Evolutionary conservation across 2,329 filamentous ascomycete genomes (phyloP), one percentile per base, ranked within the genome.

Genomic region (Coleophoma eucalyptorum): DNA sequence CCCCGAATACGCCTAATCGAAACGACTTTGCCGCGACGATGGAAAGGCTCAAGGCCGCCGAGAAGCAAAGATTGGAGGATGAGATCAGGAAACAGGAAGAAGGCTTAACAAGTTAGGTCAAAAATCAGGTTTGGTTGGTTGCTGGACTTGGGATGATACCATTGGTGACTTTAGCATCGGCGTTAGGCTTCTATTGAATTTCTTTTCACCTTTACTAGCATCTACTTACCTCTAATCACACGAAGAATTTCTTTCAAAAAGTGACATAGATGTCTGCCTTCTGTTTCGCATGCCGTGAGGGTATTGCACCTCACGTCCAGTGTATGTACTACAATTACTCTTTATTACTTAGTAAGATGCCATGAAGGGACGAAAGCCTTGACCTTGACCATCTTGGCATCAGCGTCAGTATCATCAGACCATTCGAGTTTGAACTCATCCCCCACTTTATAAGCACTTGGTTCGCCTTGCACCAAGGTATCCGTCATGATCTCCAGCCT

Each of bases 401-500:
- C 62, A 3, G 50, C 56, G 8, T 61, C 68, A 16, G 63, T 65
- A 3, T 68, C 72, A n/a, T 5, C 8, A 10, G 19, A 31, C 61
- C 73, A 75, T 16, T 75, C 72, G 56, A 80, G 64, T 11, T 72
- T 67, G 62, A 82, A 81, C 49, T 72, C 66, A 43, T 67, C 66
- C 13, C 62, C 72, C 42, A 73, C 74, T 21, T 73, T 73, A 37
- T 70, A 68, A 4, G 58, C 68, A 71, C 73, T 75, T 77, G 32
- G 83, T 50, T 81, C 81, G 5, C 84, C 87, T 2, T 87, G 87
- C 49, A 94, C 72, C 33, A 75, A 74, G 44, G 94, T 72, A 64
- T 90, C 87, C 5, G 90, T 96, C 92, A 97, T 97, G 65, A 86
- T 85, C 72, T 96, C 91, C 59, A 97, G 70, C 21, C 93, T 83